Conservation (phyloP, 2,329 filamentous ascomycete genomes). For the Colletotrichum karsti region DNA sequence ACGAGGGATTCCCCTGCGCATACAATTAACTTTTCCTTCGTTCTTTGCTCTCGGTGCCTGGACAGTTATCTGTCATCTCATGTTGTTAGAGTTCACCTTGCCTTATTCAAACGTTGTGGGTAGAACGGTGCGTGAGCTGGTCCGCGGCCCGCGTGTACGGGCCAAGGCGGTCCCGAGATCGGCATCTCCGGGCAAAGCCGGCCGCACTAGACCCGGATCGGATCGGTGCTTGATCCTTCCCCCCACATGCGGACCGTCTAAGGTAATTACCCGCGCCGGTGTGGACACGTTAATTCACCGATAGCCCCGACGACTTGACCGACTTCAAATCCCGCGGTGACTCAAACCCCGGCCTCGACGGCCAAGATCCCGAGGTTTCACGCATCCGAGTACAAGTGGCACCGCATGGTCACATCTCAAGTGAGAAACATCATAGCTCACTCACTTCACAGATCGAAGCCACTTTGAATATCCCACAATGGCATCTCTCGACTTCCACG, state of each 20-base stretch:
- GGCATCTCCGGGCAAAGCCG: neutral
- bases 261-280: too few relatives aligned
- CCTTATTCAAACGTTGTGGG: neutral
- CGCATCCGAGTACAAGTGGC: too few relatives aligned
- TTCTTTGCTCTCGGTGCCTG: neutral
- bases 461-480: neutral
- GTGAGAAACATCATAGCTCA: neutral
- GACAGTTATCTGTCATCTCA: neutral
- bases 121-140: neutral
- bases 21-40: neutral
- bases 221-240: neutral
- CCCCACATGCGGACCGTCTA: neutral
- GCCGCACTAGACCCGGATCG: constrained; percentile 2
- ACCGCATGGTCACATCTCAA: neutral
- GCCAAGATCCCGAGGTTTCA: too few relatives aligned
- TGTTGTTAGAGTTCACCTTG: neutral
- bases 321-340: constrained; percentile 8
- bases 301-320: neutral
- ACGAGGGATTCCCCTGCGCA: neutral
- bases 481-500: constrained; percentile 16
- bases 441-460: neutral
- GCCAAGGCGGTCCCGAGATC: neutral
- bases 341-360: neutral
- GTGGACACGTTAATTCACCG: neutral
- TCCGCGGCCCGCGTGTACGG: neutral